phyloP scores from a whole-genome alignment of 495 filamentous ascomycete genomes.

The Hypoxylon perforatum region DNA sequence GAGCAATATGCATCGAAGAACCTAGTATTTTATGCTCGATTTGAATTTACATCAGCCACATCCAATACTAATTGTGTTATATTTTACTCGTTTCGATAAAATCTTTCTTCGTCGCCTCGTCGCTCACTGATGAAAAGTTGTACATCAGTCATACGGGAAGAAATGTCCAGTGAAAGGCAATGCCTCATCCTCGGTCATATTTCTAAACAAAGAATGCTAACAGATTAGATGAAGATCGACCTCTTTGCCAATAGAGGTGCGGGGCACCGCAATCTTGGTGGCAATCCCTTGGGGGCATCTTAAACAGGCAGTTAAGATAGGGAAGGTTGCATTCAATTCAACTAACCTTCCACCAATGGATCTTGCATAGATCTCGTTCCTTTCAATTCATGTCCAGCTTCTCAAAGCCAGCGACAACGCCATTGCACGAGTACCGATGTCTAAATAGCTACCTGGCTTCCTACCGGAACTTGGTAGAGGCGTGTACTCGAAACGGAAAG shows the following conservation, averaged over 20 bases:
- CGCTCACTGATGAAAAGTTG: too few relatives aligned
- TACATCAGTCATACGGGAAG: too few relatives aligned
- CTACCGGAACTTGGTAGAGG: neutral
- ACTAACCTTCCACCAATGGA: conserved; percentile 7
- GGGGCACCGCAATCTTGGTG: conserved; percentile 14
- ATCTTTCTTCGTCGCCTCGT: too few relatives aligned
- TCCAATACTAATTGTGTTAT: too few relatives aligned
- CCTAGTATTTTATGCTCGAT: too few relatives aligned
- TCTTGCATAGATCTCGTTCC: neutral
- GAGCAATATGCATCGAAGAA: too few relatives aligned
- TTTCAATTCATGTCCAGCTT: neutral
- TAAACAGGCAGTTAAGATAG: conserved; percentile 31
- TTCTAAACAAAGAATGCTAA: too few relatives aligned
- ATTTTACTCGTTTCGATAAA: too few relatives aligned
- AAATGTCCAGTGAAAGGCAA: too few relatives aligned
- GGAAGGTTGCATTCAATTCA: conserved; percentile 39
- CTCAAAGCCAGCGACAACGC: neutral
- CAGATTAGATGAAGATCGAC: conserved; percentile 32
- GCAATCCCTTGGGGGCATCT: conserved; percentile 24
- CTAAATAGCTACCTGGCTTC: neutral
- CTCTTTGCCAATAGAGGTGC: conserved; percentile 15
- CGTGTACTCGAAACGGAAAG: neutral
- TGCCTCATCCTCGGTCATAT: too few relatives aligned
- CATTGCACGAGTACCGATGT: neutral
- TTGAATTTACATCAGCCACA: too few relatives aligned